These are phyloP conservation scores for Ophiostoma ips DNA, from an alignment of 2,329 filamentous ascomycete genomes.

Conservation along the genomic window DNA sequence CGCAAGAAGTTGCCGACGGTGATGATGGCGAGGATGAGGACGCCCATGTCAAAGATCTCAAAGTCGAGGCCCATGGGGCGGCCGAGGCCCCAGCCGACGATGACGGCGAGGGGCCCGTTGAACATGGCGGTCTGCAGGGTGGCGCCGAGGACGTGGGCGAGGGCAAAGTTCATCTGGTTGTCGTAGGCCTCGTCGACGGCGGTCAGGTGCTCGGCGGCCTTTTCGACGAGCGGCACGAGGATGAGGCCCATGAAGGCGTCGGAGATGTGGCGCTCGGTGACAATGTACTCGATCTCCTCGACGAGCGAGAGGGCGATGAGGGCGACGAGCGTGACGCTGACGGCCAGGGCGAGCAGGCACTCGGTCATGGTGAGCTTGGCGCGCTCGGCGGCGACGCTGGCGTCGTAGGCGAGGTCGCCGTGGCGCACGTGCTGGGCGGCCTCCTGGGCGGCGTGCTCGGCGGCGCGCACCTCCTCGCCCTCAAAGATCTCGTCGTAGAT, in stretches of 20 bases:
- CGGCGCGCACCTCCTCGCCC: constrained; percentile 53
- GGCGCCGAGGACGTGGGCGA: constrained; percentile 73
- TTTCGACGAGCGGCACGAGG: constrained; percentile 69
- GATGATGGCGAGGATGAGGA: constrained; percentile 71
- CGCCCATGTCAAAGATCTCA: constrained; percentile 70
- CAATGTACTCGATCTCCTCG: constrained; percentile 50
- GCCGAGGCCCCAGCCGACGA: constrained; percentile 67
- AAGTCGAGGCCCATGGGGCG: constrained; percentile 69
- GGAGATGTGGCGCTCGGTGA: constrained; percentile 29
- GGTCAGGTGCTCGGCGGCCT: constrained; percentile 73
- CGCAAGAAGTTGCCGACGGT: constrained; percentile 78
- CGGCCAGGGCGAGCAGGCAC: constrained; percentile 47
- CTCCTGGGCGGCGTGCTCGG: constrained; percentile 11
- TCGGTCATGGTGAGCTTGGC: constrained; percentile 64
- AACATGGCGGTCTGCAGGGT: constrained; percentile 83
- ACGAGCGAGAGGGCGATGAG: constrained; percentile 64
- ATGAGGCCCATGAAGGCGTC: constrained; percentile 55
- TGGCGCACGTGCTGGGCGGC: not conserved
- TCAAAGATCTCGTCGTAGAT: constrained; percentile 65
- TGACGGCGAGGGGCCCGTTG: constrained; percentile 69
- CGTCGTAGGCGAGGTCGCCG: constrained; percentile 27
- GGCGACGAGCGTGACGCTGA: constrained; percentile 56
- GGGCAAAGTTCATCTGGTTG: constrained; percentile 70
- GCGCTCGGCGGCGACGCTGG: constrained; percentile 24
- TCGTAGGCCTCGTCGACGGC: constrained; percentile 72